These are phyloP conservation scores for Astrephomene gubernaculifera DNA, from an alignment of 139 green algal species.

Conservation along the genomic window DNA sequence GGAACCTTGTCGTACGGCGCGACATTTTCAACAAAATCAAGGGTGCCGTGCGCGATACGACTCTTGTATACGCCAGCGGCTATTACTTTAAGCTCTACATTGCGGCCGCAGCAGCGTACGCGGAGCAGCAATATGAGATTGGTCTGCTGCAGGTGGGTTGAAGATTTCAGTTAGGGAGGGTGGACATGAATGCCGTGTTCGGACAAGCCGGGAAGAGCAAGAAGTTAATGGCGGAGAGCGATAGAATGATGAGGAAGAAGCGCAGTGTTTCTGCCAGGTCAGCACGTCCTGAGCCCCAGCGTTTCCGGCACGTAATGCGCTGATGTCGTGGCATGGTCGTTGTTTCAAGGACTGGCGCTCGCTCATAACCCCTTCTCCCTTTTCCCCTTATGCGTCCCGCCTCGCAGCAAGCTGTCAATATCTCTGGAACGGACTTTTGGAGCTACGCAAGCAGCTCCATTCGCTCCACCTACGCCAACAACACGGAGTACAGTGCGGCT, in stretches of 20 bases:
- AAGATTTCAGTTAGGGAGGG: neutral
- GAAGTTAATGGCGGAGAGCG: too few species aligned
- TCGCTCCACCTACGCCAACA: slow-evolving; percentile 17
- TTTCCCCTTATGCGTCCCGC: too few species aligned
- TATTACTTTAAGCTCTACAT: slow-evolving; percentile 67
- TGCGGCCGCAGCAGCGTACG: slow-evolving; percentile 56
- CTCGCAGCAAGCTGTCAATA: slow-evolving; percentile 21
- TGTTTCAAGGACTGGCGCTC: too few species aligned
- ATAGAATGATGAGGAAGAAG: too few species aligned
- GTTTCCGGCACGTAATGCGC: too few species aligned
- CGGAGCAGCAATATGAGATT: slow-evolving; percentile 70
- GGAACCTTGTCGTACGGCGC: slow-evolving; percentile 70
- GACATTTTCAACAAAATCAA: slow-evolving; percentile 86
- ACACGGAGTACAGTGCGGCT: slow-evolving; percentile 5
- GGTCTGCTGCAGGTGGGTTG: slow-evolving; percentile 50
- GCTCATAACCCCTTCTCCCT: too few species aligned
- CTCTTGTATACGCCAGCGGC: slow-evolving; percentile 28
- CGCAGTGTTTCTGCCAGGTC: too few species aligned
- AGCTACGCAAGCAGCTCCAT: slow-evolving; percentile 21
- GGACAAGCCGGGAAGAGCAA: too few species aligned
- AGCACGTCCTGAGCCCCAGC: too few species aligned
- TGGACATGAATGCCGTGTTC: too few species aligned
- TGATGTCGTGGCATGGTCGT: too few species aligned
- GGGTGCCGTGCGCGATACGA: slow-evolving; percentile 68
- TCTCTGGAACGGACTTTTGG: neutral